phyloP scores from a whole-genome alignment of 208 protist species.

The Porcisia deanei region DNA sequence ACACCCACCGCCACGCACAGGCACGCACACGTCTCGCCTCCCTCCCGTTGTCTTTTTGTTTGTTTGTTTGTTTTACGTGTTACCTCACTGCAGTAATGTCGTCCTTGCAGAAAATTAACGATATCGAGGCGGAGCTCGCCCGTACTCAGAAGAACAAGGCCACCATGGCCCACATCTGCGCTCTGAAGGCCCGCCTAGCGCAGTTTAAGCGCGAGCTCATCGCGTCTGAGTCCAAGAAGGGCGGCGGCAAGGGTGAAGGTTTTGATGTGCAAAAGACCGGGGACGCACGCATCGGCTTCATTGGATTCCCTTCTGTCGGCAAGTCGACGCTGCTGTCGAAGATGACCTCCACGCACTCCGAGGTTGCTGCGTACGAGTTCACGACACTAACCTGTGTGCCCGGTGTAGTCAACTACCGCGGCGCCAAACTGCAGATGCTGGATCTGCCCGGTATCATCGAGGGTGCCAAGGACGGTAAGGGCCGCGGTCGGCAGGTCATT shows the following conservation, averaged over 20 bases:
- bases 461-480: conserved; percentile 99
- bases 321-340: conserved; percentile 98
- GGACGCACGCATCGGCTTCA: conserved; percentile 96
- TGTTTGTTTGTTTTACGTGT: not conserved
- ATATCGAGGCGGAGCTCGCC: conserved; percentile 97
- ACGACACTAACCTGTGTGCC: conserved; percentile 99
- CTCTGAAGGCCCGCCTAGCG: conserved; percentile 98
- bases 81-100: conserved; percentile 12
- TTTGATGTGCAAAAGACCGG: conserved; percentile 99
- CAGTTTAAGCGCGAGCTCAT: conserved; percentile 98
- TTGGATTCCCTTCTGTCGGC: conserved; percentile 98
- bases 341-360: conserved; percentile 96
- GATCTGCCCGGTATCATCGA: conserved; percentile 99
- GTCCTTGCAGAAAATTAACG: conserved; percentile 93
- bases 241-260: conserved; percentile 92
- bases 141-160: conserved; percentile 99
- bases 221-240: conserved; percentile 84
- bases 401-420: conserved; percentile 95
- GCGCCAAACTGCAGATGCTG: conserved; percentile 95
- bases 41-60: not conserved
- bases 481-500: conserved; percentile 98
- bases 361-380: conserved; percentile 99
- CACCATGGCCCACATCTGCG: conserved; percentile 96
- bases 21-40: not conserved
- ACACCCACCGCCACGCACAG: not conserved